Evolutionary conservation across 2,329 filamentous ascomycete species (phyloP), one percentile per base, ranked within the genome.

Genomic region (Hymenoscyphus scutula): DNA sequence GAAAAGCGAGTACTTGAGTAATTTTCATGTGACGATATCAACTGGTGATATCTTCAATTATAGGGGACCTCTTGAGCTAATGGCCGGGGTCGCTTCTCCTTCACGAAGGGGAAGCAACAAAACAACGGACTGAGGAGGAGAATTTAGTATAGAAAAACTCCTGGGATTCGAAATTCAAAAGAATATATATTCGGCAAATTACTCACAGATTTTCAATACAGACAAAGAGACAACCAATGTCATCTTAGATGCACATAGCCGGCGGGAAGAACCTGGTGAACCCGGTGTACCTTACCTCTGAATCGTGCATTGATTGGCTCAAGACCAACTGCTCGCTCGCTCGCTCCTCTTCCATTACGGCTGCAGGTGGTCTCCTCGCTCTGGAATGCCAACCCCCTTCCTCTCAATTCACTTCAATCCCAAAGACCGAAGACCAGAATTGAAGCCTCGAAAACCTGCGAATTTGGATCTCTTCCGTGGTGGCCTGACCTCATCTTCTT

Each of bases 341-440:
- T 34, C 29, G n/a, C 32, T 56, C 54, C 25, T 23, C 29, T 17
- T 10, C 30, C 32, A 13, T 15, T 17, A 6, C 7, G 6, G 27
- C 53, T 34, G 29, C 54, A 37, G 11, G 19, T n/a, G n/a, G n/a
- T n/a, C n/a, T n/a, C n/a, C n/a, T n/a, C 27, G 19, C 27, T 8
- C 54, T 56, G 54, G 54, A 58, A 58, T 58, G 41, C 56, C 37
- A 48, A 58, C 56, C 56, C 17, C 56, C 56, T 30, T 32, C 38
- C 23, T 27, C 19, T n/a, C 25, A 30, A 38, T 19, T 29, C 37
- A 48, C 38, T 29, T 13, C 15, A 25, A 30, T 30, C 30, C 38
- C 29, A 32, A 30, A 27, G 23, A 48, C 13, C 32, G 29, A 58
- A 30, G n/a, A n/a, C n/a, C 38, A 55, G 23, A 45, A n/a, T 38